phyloP scores from a whole-genome alignment of 163 green algal species.

The Volvox carteri region DNA sequence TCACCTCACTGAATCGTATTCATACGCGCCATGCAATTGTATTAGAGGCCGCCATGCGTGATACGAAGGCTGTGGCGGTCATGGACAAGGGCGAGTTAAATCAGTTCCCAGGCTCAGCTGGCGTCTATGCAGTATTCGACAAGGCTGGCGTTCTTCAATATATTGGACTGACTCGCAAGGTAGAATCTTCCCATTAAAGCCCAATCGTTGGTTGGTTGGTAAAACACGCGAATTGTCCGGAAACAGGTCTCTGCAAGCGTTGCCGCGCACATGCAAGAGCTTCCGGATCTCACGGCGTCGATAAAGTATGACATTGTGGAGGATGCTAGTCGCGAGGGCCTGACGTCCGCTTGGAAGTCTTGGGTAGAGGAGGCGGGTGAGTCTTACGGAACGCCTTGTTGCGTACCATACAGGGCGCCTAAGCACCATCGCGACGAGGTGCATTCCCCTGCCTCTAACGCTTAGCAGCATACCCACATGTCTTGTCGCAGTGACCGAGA shows the following conservation, averaged over 20 bases:
- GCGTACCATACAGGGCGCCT: no score
- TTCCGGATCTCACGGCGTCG: constrained; percentile 79
- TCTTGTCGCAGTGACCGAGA: constrained; percentile 80
- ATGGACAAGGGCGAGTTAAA: constrained; percentile 67
- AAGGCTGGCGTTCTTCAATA: constrained; percentile 81
- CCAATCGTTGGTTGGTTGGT: constrained; percentile 1
- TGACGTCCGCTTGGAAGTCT: constrained; percentile 89
- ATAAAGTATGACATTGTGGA: constrained; percentile 77
- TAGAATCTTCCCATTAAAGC: constrained; percentile 52
- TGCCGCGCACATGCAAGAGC: constrained; percentile 76
- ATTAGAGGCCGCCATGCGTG: background rate
- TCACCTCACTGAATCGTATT: background rate
- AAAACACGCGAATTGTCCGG: background rate
- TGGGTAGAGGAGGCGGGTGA: constrained; percentile 88
- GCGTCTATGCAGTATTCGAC: constrained; percentile 91
- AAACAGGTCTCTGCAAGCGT: constrained; percentile 72
- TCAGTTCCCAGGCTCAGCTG: constrained; percentile 67
- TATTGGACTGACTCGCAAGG: constrained; percentile 88
- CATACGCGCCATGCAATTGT: background rate
- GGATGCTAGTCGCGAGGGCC: constrained; percentile 75
- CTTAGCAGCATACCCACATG: no score
- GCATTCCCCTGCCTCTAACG: no score
- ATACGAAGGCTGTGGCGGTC: constrained; percentile 41
- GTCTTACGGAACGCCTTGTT: no score
- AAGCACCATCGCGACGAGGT: no score